Conservation (phyloP, 805 yeast genomes). For the Schizosaccharomyces pombe region DNA sequence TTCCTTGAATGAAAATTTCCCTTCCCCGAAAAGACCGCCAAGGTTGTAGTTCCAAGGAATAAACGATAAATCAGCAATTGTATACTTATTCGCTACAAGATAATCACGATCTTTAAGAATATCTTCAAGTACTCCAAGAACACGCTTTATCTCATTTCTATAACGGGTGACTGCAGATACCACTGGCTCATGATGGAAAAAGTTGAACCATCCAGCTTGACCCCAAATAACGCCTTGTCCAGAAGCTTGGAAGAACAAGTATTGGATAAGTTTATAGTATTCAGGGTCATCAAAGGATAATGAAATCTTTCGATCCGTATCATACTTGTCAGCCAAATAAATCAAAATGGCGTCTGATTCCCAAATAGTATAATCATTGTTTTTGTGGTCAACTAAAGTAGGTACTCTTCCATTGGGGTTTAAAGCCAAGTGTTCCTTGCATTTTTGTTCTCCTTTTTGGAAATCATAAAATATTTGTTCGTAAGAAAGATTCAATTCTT, state of each 20-base stretch:
- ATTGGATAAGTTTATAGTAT: background rate
- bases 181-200: slow-evolving; percentile 55
- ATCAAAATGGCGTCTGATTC: slow-evolving; percentile 73
- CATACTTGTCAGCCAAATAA: slow-evolving; percentile 40
- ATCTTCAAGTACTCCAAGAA: slow-evolving; percentile 71
- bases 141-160: slow-evolving; percentile 67
- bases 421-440: slow-evolving; percentile 31
- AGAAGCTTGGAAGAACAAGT: background rate
- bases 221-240: slow-evolving; percentile 5
- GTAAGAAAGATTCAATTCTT: slow-evolving; percentile 60
- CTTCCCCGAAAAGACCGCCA: background rate
- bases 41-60: slow-evolving; percentile 39
- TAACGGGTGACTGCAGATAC: slow-evolving; percentile 69
- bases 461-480: slow-evolving; percentile 29
- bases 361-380: slow-evolving; percentile 31
- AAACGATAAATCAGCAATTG: slow-evolving; percentile 70
- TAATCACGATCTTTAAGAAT: slow-evolving; percentile 69
- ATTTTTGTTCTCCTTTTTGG: slow-evolving; percentile 24
- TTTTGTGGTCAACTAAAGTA: slow-evolving; percentile 17
- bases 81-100: slow-evolving; percentile 54
- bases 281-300: background rate
- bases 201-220: slow-evolving; percentile 69
- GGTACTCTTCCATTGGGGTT: slow-evolving; percentile 48
- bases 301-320: slow-evolving; percentile 19
- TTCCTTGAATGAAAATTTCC: background rate